A percentile compares a stretch with the other conserved stretches of the same genome.
phyloP scores from a whole-genome alignment of 495 filamentous ascomycete genomes.

The Trichoderma erinaceum region DNA sequence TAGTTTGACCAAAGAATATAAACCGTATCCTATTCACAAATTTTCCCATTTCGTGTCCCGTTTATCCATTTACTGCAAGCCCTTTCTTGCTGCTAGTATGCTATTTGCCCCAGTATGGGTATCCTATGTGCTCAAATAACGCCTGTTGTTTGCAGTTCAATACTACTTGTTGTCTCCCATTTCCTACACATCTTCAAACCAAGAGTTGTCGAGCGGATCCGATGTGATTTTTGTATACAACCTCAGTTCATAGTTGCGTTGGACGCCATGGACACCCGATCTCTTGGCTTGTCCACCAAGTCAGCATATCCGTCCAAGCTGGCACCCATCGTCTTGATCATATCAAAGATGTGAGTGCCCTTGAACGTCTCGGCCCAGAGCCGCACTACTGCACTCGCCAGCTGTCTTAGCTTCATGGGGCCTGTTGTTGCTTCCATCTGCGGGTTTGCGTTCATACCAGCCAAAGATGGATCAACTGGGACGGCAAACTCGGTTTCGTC shows the following conservation, averaged over 20 bases:
- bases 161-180: background rate
- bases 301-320: constrained; percentile 60
- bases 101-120: background rate
- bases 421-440: constrained; percentile 35
- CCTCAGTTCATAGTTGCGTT: background rate
- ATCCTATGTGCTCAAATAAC: constrained; percentile 2
- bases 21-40: background rate
- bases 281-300: constrained; percentile 51
- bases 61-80: background rate
- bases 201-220: background rate
- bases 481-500: constrained; percentile 71
- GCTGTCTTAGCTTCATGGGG: constrained; percentile 49
- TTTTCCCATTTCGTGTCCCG: background rate
- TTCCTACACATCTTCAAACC: background rate
- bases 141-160: background rate
- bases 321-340: constrained; percentile 57
- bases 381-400: constrained; percentile 57
- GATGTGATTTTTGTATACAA: background rate
- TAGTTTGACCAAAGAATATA: background rate
- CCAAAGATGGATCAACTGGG: constrained; percentile 44
- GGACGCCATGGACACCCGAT: constrained; percentile 22
- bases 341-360: constrained; percentile 61
- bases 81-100: background rate
- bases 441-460: constrained; percentile 27
- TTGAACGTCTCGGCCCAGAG: constrained; percentile 66